Evolutionary conservation across 2,329 filamentous ascomycete species (phyloP), one percentile per base, ranked within the genome.

Genomic region (Fusarium pseudoanthophilum): DNA sequence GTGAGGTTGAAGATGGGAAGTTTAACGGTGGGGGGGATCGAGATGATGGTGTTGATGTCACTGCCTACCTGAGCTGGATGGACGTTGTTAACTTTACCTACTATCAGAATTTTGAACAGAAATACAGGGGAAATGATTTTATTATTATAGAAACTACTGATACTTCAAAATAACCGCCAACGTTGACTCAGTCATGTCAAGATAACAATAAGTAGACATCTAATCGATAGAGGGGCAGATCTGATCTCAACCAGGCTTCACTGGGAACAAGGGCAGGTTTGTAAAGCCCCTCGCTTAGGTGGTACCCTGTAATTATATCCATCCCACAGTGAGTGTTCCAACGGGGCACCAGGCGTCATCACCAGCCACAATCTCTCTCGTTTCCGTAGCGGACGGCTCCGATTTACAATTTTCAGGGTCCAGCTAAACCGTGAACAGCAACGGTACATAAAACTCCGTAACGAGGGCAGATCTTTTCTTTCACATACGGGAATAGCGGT

Each of bases 141-240:
- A 11, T 34, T 39, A 40, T 32, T 34, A 11, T 40, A 43, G 43
- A 24, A 16, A 58, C 30, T 14, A 28, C 28, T 9, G 28, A 28
- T 28, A 28, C 28, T 28, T 28, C 28, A 28, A 28, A 28, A 26
- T 28, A 28, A 28, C 28, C 28, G 28, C 28, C 28, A 28, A 28
- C 28, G 28, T 26, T 37, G 28, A 30, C 28, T 30, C 8, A 30
- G 9, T 30, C 36, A 67, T 30, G 61, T 62, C 56, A 58, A 68
- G 57, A 48, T 36, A n/a, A 13, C 30, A 63, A 74, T 56, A 60
- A 70, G 66, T 49, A 24, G 30, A 34, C 53, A 45, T 57, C 52
- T 42, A 66, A 56, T 67, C 57, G 32, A 73, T 67, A 71, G 71
- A 73, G 71, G 71, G 71, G 71, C 71, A 74, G 42, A 45, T 43